phyloP scores from a whole-genome alignment of 371 early-diverging fungal species.

The Apophysomyces variabilis region DNA sequence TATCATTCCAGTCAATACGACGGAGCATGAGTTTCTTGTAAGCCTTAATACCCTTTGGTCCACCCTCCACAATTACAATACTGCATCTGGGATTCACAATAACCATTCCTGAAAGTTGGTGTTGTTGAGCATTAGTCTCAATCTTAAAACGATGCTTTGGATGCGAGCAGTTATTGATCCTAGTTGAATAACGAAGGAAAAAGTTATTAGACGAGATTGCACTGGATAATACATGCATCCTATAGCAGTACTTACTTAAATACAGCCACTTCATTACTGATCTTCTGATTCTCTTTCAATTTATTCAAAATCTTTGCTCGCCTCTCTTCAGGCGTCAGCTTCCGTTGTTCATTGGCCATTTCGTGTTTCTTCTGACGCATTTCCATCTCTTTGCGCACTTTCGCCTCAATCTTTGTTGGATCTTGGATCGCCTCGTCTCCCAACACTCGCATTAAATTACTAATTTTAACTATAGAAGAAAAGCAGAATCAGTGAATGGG shows the following conservation, averaged over 20 bases:
- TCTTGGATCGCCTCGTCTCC: constrained; percentile 92
- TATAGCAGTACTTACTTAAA: constrained; percentile 67
- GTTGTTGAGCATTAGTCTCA: constrained; percentile 85
- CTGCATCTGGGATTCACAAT: constrained; percentile 74
- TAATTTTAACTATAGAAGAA: constrained; percentile 67
- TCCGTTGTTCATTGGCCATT: constrained; percentile 79
- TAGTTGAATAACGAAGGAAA: constrained; percentile 19
- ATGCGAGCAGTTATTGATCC: constrained; percentile 77
- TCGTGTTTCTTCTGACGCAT: constrained; percentile 83
- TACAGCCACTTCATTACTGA: constrained; percentile 71
- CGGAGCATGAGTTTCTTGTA: constrained; percentile 97
- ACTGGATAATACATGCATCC: neutral
- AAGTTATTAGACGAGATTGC: neutral
- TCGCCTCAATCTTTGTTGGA: constrained; percentile 91
- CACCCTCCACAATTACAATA: constrained; percentile 94
- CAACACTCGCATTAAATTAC: constrained; percentile 93
- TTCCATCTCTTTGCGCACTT: constrained; percentile 85
- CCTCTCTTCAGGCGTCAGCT: constrained; percentile 87
- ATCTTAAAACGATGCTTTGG: constrained; percentile 89
- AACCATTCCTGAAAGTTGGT: constrained; percentile 81
- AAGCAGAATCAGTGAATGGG: no score
- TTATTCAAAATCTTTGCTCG: constrained; percentile 79
- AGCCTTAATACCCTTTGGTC: constrained; percentile 84
- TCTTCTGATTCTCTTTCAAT: constrained; percentile 71
- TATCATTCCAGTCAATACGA: constrained; percentile 91